Conservation (phyloP, 1,139 yeast species). For the Hansenula lynferdii region DNA sequence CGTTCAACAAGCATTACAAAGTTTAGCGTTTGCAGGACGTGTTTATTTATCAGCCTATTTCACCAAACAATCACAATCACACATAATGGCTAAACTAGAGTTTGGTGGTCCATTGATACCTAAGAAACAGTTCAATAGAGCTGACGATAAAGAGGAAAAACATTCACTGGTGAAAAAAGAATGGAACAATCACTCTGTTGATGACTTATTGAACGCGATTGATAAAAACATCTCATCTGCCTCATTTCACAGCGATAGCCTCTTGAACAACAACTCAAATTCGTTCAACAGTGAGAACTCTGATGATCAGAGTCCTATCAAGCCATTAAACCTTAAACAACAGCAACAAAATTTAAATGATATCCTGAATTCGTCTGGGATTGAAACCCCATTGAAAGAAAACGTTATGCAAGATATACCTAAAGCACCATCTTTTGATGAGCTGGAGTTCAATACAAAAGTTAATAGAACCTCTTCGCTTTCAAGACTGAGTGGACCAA, state of each 20-base stretch:
- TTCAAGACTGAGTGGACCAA: constrained; percentile 23
- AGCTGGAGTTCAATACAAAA: constrained; percentile 21
- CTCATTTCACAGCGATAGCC: constrained; percentile 7
- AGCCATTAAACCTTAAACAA: constrained; percentile 19
- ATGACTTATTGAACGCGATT: constrained; percentile 21
- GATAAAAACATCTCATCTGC: constrained; percentile 21
- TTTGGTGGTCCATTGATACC: background rate
- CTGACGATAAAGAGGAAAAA: background rate
- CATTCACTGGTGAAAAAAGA: constrained; percentile 1
- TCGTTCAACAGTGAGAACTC: constrained; percentile 7
- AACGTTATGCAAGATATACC: constrained; percentile 23
- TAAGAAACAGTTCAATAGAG: background rate
- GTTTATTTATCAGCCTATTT: background rate
- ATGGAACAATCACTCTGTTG: constrained; percentile 18
- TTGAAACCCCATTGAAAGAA: constrained; percentile 3
- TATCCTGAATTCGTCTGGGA: background rate
- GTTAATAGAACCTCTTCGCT: constrained; percentile 21
- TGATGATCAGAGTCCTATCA: constrained; percentile 20
- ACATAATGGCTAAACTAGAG: background rate
- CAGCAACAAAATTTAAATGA: constrained; percentile 6
- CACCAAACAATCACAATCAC: background rate
- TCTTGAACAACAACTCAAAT: background rate
- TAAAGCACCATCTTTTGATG: constrained; percentile 22
- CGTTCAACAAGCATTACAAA: no score
- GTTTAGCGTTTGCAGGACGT: background rate